Evolutionary conservation across 805 yeast species (phyloP).

Genomic region (Candida morakotiae): DNA sequence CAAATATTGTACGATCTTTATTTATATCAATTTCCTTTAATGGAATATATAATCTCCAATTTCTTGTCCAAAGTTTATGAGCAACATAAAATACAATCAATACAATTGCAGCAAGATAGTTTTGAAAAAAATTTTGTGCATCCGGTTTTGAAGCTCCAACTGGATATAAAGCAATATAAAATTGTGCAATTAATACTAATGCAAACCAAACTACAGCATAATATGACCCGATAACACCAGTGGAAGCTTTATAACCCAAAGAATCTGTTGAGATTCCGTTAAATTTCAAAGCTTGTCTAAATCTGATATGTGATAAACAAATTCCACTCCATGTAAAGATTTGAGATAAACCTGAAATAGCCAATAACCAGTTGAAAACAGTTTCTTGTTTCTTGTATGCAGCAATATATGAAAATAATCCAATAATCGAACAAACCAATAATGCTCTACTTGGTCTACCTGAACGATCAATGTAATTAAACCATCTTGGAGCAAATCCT

Average conservation of each 20-base stretch:
- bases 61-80: conserved; percentile 28
- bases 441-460: conserved; percentile 42
- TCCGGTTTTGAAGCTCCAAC: conserved; percentile 23
- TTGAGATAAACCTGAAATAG: conserved; percentile 39
- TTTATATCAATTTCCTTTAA: conserved; percentile 28
- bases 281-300: conserved; percentile 34
- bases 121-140: conserved; percentile 28
- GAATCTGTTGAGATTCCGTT: conserved; percentile 23
- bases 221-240: conserved; percentile 38
- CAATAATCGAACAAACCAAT: conserved; percentile 27
- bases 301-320: conserved; percentile 37
- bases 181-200: conserved; percentile 38
- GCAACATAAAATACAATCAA: conserved; percentile 26
- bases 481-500: conserved; percentile 36
- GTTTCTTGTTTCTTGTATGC: conserved; percentile 35
- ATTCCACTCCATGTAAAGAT: conserved; percentile 42
- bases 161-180: conserved; percentile 43
- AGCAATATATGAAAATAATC: conserved; percentile 38
- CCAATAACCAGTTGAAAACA: conserved; percentile 40
- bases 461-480: conserved; percentile 36
- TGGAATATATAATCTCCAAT: conserved; percentile 25
- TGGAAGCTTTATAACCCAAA: conserved; percentile 34
- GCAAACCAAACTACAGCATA: conserved; percentile 28
- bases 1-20: conserved; percentile 28
- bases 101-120: conserved; percentile 31